Evolutionary conservation across 1,284 basidiomycete genomes (phyloP).

Genomic region (Tilletia walkeri): DNA sequence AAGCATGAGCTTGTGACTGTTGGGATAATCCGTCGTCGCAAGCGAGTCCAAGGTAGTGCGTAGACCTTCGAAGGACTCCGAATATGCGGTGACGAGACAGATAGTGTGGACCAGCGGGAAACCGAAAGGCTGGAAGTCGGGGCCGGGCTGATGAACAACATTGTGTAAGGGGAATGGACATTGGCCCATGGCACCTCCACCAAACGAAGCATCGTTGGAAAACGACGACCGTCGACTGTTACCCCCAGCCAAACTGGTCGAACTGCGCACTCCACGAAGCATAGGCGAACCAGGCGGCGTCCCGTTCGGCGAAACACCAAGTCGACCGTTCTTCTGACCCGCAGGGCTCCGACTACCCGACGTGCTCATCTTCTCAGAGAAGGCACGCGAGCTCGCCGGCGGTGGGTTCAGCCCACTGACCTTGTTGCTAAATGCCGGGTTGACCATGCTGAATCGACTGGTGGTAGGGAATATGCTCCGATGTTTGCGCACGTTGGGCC

Average conservation of each 20-base stretch:
- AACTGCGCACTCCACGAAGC: conserved; percentile 74
- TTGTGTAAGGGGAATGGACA: conserved; percentile 83
- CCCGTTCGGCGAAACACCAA: conserved; percentile 42
- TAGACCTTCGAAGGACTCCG: conserved; percentile 92
- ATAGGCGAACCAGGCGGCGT: conserved; percentile 75
- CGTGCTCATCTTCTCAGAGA: conserved; percentile 21
- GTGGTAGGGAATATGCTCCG: conserved; percentile 70
- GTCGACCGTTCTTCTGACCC: conserved; percentile 23
- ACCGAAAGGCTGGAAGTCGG: conserved; percentile 90
- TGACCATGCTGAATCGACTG: conserved; percentile 59
- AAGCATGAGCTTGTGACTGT: conserved; percentile 92
- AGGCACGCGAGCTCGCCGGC: conserved; percentile 15
- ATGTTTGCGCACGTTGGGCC: conserved; percentile 71
- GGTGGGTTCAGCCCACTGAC: conserved; percentile 22
- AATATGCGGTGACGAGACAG: conserved; percentile 96
- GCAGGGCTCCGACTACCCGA: conserved; percentile 20
- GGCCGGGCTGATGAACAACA: conserved; percentile 86
- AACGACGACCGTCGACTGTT: conserved; percentile 41
- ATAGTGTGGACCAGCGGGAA: conserved; percentile 93
- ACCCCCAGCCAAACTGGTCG: conserved; percentile 66
- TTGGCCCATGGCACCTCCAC: conserved; percentile 38
- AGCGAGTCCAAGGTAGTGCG: conserved; percentile 95
- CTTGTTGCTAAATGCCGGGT: conserved; percentile 29
- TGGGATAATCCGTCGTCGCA: conserved; percentile 96
- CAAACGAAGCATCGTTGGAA: conserved; percentile 30